Evolutionary conservation across 2,329 filamentous ascomycete species (phyloP), one percentile per base, ranked within the genome.

Genomic region (Diplocarpon mali): DNA sequence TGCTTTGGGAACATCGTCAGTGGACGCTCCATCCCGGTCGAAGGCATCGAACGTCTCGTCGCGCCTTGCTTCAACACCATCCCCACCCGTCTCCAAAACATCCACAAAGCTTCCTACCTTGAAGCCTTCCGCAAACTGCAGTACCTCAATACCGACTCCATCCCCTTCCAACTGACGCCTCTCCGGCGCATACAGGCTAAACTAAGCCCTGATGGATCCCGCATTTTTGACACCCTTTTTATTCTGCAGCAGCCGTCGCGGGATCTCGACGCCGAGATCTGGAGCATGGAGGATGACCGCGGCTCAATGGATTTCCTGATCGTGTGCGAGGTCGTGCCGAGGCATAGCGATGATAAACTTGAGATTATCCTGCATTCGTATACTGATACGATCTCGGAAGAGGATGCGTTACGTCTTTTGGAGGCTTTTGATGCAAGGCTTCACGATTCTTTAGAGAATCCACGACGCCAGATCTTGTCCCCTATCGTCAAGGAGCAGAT

Each of bases 1-100:
- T 92, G 85, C 60, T 95, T 95, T 57, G 89, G 90, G 0, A 92
- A 86, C 55, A 81, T 95, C 2, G 73, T 90, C 45, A 89, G 78
- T 57, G 88, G 89, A 1, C 78, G 89, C 7, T 81, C 79, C 0
- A 60, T 85, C 9, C 65, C 76, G 0, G 62, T 89, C 2, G 72
- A 82, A 5, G 75, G 73, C 0, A 68, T 90, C 10, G 79, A 89
- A 31, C 68, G 71, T 3, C 72, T 95, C 5, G 75, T 93, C n/a
- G 87, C 85, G 0, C 89, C 89, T 0, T 94, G 87, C 60, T 95
- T 95, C 69, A 95, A 95, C 59, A 94, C 89, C 0, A 65, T 95
- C 11, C 87, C 89, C 0, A 59, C 88, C 1, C 75, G 86, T 20
- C 64, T 83, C 20, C 74, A 72, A 45, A 60, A 65, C 2, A 69